Base-by-base conservation (phyloP, 257 asterid genomes). In the Nicotiana noctiflora region DNA sequence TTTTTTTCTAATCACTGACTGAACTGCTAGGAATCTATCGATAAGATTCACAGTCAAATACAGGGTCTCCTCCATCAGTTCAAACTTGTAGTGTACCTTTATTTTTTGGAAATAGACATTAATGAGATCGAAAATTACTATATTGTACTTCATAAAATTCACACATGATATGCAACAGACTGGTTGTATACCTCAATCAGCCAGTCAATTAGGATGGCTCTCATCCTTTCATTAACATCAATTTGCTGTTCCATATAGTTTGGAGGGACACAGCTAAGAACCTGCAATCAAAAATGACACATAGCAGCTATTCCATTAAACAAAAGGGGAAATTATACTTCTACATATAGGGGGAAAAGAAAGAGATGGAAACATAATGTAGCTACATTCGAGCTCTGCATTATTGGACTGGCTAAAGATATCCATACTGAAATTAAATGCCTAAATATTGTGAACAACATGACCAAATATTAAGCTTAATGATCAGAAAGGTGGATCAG, bases 71-170 rank as follows among this genome's bases (percentile, higher is more conserved):
- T 96, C 98, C 98, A 94, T 87, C 87, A 96, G 88, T 62, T 96
- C 98, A 76, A 96, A 96, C 89, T 96, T 96, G 95, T 96, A 91
- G 83, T 95, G 98, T 83, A 93, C 99, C 98, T 94, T 76, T 53
- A 51, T 53, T 32, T 79, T 77, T 37, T 21, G 4, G 34, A 40
- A 68, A 11, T 5, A 44, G 76, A 32, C 1, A 17, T 68, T 68
- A 68, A 23, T 15, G 11, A 46, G 37, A 14, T 14, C 21, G 14
- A 72, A 72, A 72, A 23, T 23, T 19, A 60, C 23, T 21, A 60
- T 40, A 57, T 68, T 70, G 4, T 21, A 46, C 59, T 44, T 21
- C 37, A 21, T 44, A 46, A 40, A 46, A 46, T 13, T 23, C 40
- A 46, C 60, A 46, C 44, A 23, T 53, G 76, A 56, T 67, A 9